Base-by-base conservation (phyloP, 2,329 filamentous ascomycete species). In the Aspergillus neotritici region DNA sequence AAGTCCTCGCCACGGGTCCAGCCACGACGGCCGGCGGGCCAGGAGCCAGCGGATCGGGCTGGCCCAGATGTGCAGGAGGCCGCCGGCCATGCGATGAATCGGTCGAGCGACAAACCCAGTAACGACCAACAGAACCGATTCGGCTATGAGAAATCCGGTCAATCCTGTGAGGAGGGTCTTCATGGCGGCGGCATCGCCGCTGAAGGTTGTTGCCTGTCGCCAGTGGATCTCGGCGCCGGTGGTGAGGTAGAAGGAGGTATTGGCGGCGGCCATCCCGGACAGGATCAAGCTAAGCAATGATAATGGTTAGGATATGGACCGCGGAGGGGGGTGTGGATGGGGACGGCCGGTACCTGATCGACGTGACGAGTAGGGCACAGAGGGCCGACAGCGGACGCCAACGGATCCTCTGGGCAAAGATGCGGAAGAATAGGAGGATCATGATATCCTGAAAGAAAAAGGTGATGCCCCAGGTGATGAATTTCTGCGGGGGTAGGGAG, bases 361-460 rank as follows among this genome's bases (percentile, higher is more conserved):
- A 25, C 21, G 21, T 25, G 21, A 25, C 21, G 21, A 25, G 21
- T 25, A 25, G 21, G 5, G 21, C 21, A 25, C 21, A 25, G 21
- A 25, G 21, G 2, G 21, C 21, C 7, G 21, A 25, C 7, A 25
- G 21, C 21, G 21, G 21, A 25, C 21, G 14, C 3, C 6, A 10
- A 10, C 21, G 47, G 40, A 52, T 53, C 7, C 48, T 41, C 2
- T 41, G 44, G 21, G 48, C 49, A 15, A 55, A 34, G 12, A 12
- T 7, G 10, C 47, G 48, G 4, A 47, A 43, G 9, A 56, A 29
- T 4, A 50, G 29, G 9, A 56, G 43, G 16, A 48, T 53, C 10
- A 46, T 36, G 13, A 52, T 37, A 49, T 59, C 56, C 32, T 55
- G 53, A 4, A 55, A 17, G 31, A 58, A 52, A 31, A 59, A 58